phyloP scores from a whole-genome alignment of 2,329 filamentous ascomycete species.

The Herpomyces periplanetae region DNA sequence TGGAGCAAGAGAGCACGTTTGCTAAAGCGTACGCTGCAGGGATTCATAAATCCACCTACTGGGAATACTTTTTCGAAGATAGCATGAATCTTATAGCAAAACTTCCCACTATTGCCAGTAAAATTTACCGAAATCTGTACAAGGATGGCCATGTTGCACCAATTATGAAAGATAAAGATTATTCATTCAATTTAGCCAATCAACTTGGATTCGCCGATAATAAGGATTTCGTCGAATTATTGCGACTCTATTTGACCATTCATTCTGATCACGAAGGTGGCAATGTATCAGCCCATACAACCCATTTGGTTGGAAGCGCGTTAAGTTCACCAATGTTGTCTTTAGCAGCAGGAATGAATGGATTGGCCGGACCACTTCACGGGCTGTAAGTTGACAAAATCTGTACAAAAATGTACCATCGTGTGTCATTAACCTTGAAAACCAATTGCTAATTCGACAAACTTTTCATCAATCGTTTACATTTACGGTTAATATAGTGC shows the following conservation, averaged over 20 bases:
- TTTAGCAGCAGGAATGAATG: conserved; percentile 77
- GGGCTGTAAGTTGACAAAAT: conserved; percentile 29
- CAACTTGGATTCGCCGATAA: conserved; percentile 88
- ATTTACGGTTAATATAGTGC: conserved; percentile 12
- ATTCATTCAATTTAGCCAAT: conserved; percentile 97
- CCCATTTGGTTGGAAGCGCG: conserved; percentile 79
- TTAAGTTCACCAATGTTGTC: conserved; percentile 94
- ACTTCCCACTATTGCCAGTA: conserved; percentile 81
- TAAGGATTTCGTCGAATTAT: conserved; percentile 82
- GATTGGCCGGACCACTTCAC: conserved; percentile 88
- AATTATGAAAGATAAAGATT: conserved; percentile 96
- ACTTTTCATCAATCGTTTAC: conserved; percentile 1
- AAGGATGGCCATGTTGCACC: conserved; percentile 94
- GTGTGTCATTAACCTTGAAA: neutral
- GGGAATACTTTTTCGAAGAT: conserved; percentile 96
- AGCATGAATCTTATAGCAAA: conserved; percentile 98
- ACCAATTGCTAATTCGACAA: neutral
- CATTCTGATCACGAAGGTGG: conserved; percentile 99
- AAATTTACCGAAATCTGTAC: conserved; percentile 99
- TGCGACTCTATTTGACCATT: conserved; percentile 97
- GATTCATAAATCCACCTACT: conserved; percentile 98
- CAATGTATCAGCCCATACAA: conserved; percentile 93
- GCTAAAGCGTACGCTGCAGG: conserved; percentile 96
- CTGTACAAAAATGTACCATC: too few relatives aligned
- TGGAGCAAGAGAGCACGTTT: conserved; percentile 92